Evolutionary conservation across 352 stramenopile species (phyloP).

Genomic region (Phytophthora idaei): DNA sequence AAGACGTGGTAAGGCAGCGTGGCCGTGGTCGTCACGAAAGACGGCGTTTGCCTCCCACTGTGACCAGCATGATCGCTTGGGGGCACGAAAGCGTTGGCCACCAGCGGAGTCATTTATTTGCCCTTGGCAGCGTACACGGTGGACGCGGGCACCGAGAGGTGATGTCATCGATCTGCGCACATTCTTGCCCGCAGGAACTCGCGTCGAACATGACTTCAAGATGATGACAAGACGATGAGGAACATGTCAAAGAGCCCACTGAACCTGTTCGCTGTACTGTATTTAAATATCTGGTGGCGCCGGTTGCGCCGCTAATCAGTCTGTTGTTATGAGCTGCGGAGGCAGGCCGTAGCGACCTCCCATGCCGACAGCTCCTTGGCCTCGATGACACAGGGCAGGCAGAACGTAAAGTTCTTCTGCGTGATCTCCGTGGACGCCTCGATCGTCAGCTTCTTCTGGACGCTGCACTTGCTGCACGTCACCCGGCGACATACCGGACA

Average conservation of each 20-base stretch:
- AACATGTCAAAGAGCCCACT: constrained; percentile 8
- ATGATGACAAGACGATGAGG: constrained; percentile 1
- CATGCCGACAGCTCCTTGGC: constrained; percentile 47
- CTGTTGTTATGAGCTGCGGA: constrained; percentile 22
- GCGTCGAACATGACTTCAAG: constrained; percentile 10
- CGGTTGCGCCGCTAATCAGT: constrained; percentile 1
- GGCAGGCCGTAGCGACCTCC: constrained; percentile 45
- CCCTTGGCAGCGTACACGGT: neutral
- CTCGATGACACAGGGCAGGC: constrained; percentile 55
- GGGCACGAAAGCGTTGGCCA: constrained; percentile 21
- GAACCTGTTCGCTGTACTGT: constrained; percentile 12
- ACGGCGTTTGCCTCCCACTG: constrained; percentile 23
- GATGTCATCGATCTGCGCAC: neutral
- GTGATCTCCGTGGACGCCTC: constrained; percentile 44
- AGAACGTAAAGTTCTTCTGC: constrained; percentile 63
- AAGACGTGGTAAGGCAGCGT: constrained; percentile 26
- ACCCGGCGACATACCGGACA: constrained; percentile 41
- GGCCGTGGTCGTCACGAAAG: constrained; percentile 24
- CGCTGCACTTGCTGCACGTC: constrained; percentile 54
- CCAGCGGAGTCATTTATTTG: constrained; percentile 1
- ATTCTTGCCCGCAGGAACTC: constrained; percentile 16
- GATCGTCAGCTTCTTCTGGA: constrained; percentile 54
- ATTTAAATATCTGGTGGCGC: constrained; percentile 18
- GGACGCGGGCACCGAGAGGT: neutral
- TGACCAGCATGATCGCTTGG: constrained; percentile 5